Evolutionary conservation across 139 green algal genomes (phyloP), one percentile per base, ranked within the genome.

Genomic region (Chlorella sp.): DNA sequence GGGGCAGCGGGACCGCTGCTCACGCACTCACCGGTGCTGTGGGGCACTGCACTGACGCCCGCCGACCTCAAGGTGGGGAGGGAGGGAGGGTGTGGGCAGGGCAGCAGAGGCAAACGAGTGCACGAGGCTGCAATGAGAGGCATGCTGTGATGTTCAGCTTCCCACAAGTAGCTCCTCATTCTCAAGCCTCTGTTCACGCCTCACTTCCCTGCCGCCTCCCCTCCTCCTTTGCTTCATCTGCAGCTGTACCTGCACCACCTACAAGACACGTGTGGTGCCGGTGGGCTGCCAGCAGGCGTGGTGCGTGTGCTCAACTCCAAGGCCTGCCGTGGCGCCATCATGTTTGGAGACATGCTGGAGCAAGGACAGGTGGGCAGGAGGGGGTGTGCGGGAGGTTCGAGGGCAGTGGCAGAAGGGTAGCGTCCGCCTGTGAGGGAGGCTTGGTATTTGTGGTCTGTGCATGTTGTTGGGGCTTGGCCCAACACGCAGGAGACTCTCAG

Each of bases 281-380:
- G 30, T 0, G 73, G 83, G 0, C 37, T 92, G 85, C 95, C 95
- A 0, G 77, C 94, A 0, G 93, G 90, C 3, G 92, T 95, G 36
- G 53, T 91, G 34, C 89, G 94, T 39, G 89, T 95, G 71, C 92
- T 97, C 57, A 87, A 78, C 78, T 96, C 92, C 66, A 96, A 96
- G 85, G 95, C 96, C 3, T 99, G 97, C 93, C 94, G 96, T 24
- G 88, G 82, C 2, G 96, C 97, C 11, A 91, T 98, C 91, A 99
- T 97, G 96, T 98, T 98, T 91, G 96, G 96, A 0, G 93, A 98
- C 90, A 12, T n/a, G 37, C 94, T 99, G 40, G 30, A 22, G 1
- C 80, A 36, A 2, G 32, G 24, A 5, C 79, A 96, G 88, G 85
- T 89, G 30, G 11, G 83, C 30, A 78, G 71, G 71, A 39, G 71